Conservation (phyloP, 1,139 yeast species). For the Taphrina betulina region DNA sequence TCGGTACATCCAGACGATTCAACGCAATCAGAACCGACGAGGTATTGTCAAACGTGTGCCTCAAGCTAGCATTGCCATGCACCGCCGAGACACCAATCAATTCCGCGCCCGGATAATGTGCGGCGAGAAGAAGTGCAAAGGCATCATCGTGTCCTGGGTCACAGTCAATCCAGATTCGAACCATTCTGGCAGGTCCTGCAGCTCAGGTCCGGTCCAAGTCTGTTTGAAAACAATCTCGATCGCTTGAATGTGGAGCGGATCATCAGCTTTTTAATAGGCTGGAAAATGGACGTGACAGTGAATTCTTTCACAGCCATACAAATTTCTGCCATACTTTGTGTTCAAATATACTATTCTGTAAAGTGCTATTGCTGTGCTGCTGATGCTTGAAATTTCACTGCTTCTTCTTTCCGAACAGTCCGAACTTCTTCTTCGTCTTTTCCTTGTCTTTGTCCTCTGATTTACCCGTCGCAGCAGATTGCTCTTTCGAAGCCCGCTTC, state of each 20-base stretch:
- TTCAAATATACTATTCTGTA: too few species aligned
- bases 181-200: too few species aligned
- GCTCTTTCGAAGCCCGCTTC: neutral
- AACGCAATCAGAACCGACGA: slow-evolving; percentile 63
- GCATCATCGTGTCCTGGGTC: slow-evolving; percentile 94
- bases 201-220: too few species aligned
- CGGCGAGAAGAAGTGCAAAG: slow-evolving; percentile 65
- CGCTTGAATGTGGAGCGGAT: too few species aligned
- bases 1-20: slow-evolving; percentile 55
- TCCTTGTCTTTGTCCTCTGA: slow-evolving; percentile 17
- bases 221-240: too few species aligned
- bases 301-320: too few species aligned
- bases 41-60: slow-evolving; percentile 68
- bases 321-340: too few species aligned
- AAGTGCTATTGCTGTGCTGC: too few species aligned
- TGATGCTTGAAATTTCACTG: too few species aligned
- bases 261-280: too few species aligned
- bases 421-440: slow-evolving; percentile 33
- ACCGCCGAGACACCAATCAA: slow-evolving; percentile 77
- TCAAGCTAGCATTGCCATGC: slow-evolving; percentile 73
- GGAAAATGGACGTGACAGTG: too few species aligned
- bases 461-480: neutral
- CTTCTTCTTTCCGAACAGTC: slow-evolving; percentile 41
- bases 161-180: slow-evolving; percentile 89
- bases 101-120: slow-evolving; percentile 58